These are phyloP conservation scores for Stachybotrys elegans DNA, from an alignment of 2,329 filamentous ascomycete species.

Conservation along the genomic window DNA sequence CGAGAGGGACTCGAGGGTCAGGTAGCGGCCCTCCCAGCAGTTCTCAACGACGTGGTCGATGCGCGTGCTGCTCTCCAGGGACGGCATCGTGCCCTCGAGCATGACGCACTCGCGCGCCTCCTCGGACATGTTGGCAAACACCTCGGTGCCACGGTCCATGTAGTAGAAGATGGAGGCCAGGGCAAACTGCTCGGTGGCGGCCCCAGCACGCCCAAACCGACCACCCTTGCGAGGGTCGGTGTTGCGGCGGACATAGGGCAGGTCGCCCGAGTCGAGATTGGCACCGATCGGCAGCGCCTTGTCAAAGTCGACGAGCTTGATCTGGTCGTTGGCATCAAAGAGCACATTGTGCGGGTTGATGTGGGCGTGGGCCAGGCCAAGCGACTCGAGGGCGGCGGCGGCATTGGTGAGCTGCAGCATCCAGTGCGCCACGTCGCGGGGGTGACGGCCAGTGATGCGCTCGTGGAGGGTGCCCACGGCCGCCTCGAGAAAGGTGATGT, in stretches of 20 bases:
- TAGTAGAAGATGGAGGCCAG: constrained; percentile 15
- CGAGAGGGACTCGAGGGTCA: neutral
- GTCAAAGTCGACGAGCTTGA: constrained; percentile 15
- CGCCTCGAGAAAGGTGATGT: neutral
- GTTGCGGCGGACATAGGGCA: constrained; percentile 13
- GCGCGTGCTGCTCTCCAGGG: constrained; percentile 4
- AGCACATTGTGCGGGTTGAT: constrained; percentile 15
- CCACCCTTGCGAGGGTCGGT: constrained; percentile 5
- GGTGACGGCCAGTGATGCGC: neutral
- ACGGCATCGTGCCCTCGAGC: constrained; percentile 8
- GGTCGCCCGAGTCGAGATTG: constrained; percentile 11
- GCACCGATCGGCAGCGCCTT: constrained; percentile 7
- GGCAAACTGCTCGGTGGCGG: constrained; percentile 13
- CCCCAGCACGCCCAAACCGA: constrained; percentile 8
- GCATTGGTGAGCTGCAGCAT: constrained; percentile 5
- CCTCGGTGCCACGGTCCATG: constrained; percentile 10
- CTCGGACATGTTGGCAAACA: constrained; percentile 12
- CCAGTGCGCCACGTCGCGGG: neutral
- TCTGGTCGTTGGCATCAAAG: constrained; percentile 9
- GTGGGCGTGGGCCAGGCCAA: constrained; percentile 12
- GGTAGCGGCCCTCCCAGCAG: constrained; percentile 11
- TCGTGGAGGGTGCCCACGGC: neutral
- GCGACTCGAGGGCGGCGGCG: constrained; percentile 9
- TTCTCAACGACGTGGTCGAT: constrained; percentile 12
- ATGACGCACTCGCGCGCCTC: constrained; percentile 9